Percentiles rank a stretch among this genome's conserved stretches.
Conservation (phyloP, 192 early-diverging fungal species). For the Podila clonocystis region DNA sequence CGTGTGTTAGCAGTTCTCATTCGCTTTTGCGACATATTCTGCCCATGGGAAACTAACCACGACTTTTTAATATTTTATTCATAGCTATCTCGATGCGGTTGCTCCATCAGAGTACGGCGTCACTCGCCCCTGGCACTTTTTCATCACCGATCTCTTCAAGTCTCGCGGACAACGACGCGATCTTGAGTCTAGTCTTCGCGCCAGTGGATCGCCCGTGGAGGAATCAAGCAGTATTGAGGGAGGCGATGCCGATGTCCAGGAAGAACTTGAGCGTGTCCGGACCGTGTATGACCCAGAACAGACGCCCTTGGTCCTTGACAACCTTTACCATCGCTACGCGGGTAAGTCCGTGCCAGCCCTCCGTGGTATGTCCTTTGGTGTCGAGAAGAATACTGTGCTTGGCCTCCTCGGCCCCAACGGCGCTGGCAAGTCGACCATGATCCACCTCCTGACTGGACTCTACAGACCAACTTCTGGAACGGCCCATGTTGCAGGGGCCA, state of each 20-base stretch:
- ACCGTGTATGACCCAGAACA: constrained; percentile 26
- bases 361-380: constrained; percentile 57
- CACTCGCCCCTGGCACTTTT: constrained; percentile 46
- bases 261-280: constrained; percentile 17
- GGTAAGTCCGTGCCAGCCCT: constrained; percentile 38
- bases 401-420: constrained; percentile 79
- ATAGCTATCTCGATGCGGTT: constrained; percentile 33
- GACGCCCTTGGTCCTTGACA: constrained; percentile 34
- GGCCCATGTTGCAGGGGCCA: constrained; percentile 35
- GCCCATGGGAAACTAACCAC: too few species aligned
- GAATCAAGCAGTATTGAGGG: constrained; percentile 15
- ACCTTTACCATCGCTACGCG: constrained; percentile 35
- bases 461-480: constrained; percentile 41
- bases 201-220: too few species aligned
- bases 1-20: too few species aligned
- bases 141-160: neutral
- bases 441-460: constrained; percentile 41
- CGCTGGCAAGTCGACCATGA: constrained; percentile 72
- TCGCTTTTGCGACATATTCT: too few species aligned
- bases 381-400: constrained; percentile 65
- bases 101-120: constrained; percentile 43
- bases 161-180: neutral
- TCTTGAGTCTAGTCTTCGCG: neutral
- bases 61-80: too few species aligned
- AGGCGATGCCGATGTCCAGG: constrained; percentile 33